Percentiles rank a stretch among this genome's conserved stretches.
Conservation (phyloP, 2,329 filamentous ascomycete genomes). For the Colletotrichum sojae region DNA sequence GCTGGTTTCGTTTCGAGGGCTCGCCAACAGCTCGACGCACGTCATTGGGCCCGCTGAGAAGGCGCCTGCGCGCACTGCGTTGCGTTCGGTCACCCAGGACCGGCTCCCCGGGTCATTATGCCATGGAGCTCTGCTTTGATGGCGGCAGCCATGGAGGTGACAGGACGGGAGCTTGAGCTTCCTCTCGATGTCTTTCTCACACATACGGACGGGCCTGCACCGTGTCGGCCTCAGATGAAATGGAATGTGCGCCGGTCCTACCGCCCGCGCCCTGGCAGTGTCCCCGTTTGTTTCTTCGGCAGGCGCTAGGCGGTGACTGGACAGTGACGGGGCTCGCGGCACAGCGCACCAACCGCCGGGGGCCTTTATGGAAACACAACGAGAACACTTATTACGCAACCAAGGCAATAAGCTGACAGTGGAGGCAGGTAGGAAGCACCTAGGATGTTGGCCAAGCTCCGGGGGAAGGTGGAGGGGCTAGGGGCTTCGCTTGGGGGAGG, state of each 20-base stretch:
- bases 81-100: constrained; percentile 23
- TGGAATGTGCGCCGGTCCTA: constrained; percentile 24
- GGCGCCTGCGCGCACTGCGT: background rate
- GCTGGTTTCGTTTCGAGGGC: constrained; percentile 24
- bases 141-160: background rate
- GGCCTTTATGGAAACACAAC: no score
- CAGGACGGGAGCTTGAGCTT: constrained; percentile 3
- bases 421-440: background rate
- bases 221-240: background rate
- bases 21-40: constrained; percentile 9
- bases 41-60: constrained; percentile 1
- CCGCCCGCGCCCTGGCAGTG: constrained; percentile 16
- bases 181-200: background rate
- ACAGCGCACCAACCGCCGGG: no score
- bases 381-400: no score
- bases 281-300: background rate
- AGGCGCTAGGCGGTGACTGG: no score
- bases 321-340: no score
- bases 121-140: background rate
- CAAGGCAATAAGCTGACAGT: no score
- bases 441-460: constrained; percentile 25
- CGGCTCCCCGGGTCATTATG: constrained; percentile 5
- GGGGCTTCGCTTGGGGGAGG: no score
- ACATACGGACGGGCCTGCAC: background rate
- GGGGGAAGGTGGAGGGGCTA: constrained; percentile 5